These are phyloP conservation scores for Hypoxylon sp. DNA, from an alignment of 2,329 filamentous ascomycete genomes.

Conservation along the genomic window DNA sequence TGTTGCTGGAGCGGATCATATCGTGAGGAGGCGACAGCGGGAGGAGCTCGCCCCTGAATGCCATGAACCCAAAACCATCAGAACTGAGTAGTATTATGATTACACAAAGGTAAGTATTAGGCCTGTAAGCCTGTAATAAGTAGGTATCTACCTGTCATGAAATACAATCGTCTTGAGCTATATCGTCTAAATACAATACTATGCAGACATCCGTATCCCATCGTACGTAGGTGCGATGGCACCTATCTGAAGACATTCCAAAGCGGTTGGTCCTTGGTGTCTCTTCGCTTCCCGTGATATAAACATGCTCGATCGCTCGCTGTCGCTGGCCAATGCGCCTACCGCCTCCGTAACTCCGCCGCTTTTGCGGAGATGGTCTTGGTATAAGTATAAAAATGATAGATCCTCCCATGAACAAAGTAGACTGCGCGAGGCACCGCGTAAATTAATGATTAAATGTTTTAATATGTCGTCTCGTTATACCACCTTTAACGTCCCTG, in stretches of 20 bases:
- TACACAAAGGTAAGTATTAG: slow-evolving; percentile 22
- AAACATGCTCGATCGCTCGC: slow-evolving; percentile 11
- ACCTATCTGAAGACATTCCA: slow-evolving; percentile 3
- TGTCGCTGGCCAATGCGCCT: slow-evolving; percentile 8
- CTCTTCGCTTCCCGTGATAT: slow-evolving; percentile 21
- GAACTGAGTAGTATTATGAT: slow-evolving; percentile 4
- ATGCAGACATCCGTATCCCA: slow-evolving; percentile 25
- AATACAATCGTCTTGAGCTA: slow-evolving; percentile 7
- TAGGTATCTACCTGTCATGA: slow-evolving; percentile 5
- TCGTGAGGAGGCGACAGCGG: too few species aligned
- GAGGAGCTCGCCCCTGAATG: not conserved
- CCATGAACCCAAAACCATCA: not conserved
- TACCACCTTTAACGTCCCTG: slow-evolving; percentile 51
- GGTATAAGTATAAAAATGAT: slow-evolving; percentile 19
- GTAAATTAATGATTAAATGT: slow-evolving; percentile 25
- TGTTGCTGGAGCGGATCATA: too few species aligned
- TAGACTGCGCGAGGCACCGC: slow-evolving; percentile 14
- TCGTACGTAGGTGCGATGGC: slow-evolving; percentile 6
- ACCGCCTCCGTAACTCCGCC: slow-evolving; percentile 27
- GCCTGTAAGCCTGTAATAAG: not conserved
- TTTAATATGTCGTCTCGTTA: slow-evolving; percentile 32
- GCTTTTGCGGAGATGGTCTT: slow-evolving; percentile 21
- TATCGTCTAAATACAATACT: slow-evolving; percentile 11
- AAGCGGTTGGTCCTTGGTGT: slow-evolving; percentile 3
- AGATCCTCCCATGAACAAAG: slow-evolving; percentile 19